A percentile compares a stretch with the other conserved stretches of the same genome.
Conservation (phyloP, 768 basidiomycete genomes). For the Hortiboletus campestris region DNA sequence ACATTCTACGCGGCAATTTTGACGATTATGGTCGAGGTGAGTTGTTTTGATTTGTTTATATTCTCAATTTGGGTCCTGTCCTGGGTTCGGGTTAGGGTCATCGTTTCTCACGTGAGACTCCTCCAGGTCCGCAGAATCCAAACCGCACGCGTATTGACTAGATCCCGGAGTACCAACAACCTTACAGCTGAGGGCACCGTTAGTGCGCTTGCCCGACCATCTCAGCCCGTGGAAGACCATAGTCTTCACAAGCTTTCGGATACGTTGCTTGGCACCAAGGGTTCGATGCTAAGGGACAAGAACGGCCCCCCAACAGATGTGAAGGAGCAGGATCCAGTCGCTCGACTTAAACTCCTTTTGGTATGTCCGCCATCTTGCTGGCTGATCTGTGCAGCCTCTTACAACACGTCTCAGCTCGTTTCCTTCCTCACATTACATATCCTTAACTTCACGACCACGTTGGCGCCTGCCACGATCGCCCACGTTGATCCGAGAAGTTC, state of each 20-base stretch:
- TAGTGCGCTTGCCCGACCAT: constrained; percentile 28
- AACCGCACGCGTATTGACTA: constrained; percentile 51
- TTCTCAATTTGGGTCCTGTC: neutral
- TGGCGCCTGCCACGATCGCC: constrained; percentile 63
- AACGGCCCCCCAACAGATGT: constrained; percentile 39
- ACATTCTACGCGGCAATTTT: constrained; percentile 89
- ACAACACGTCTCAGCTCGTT: constrained; percentile 53
- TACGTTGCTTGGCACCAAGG: constrained; percentile 46
- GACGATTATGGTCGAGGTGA: constrained; percentile 93
- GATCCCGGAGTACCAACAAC: constrained; percentile 34
- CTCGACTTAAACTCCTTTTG: constrained; percentile 84
- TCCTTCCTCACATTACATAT: constrained; percentile 91
- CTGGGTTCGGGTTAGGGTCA: constrained; percentile 10
- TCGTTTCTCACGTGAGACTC: constrained; percentile 1
- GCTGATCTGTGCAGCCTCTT: neutral
- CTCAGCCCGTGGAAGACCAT: constrained; percentile 17
- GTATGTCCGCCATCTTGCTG: constrained; percentile 38
- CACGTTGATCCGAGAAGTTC: constrained; percentile 36
- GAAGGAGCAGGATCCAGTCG: constrained; percentile 76
- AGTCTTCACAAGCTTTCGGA: constrained; percentile 28
- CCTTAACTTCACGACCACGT: constrained; percentile 88
- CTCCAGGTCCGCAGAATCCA: constrained; percentile 69
- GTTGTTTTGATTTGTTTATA: constrained; percentile 25
- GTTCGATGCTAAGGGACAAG: constrained; percentile 45
- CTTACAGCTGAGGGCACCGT: constrained; percentile 30